Evolutionary conservation across 331 rosid species (phyloP), one percentile per base, ranked within the genome.

Genomic region (Spiraea crenata): DNA sequence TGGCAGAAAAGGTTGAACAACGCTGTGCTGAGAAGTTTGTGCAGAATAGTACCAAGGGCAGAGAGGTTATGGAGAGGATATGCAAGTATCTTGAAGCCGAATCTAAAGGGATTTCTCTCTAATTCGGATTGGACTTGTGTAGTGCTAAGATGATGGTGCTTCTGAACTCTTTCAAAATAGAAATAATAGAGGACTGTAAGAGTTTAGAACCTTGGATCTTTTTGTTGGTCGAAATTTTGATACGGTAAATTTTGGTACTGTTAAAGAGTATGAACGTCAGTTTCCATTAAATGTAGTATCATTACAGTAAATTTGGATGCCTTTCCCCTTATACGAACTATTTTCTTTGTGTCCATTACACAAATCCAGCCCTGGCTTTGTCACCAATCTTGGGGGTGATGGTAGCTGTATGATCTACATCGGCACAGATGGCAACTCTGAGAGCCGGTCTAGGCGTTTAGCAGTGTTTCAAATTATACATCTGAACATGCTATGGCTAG

Each of bases 1-100:
- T 93, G 87, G 91, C 92, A 2, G 96, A 93, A 62, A 93, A 91
- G 86, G 90, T 91, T 38, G 99, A 93, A 82, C 95, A 89, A 57
- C 77, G 90, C 1, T 93, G 92, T 14, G 99, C 95, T 5, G 99
- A 93, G 63, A 84, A 64, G 85, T 89, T 91, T 56, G 83, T 91
- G 78, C 97, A 91, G 80, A 93, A 91, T 71, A 89, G 96, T 78
- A 90, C 74, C 34, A 89, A 87, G 82, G 90, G 99, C 70, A 89
- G 97, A 72, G 96, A 91, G 81, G 97, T 87, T 46, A 93, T 91
- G 99, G 96, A 91, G 89, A 83, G 92, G 76, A 93, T 93, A 17
- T 89, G 99, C 79, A 89, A 86, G 75, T 93, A 89, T 83, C 95
- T 91, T 66, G 96, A 93, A 81, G 86, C 99, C 39, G 92, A 91